phyloP scores from a whole-genome alignment of 2,329 filamentous ascomycete genomes.

The Davidsoniella virescens region DNA sequence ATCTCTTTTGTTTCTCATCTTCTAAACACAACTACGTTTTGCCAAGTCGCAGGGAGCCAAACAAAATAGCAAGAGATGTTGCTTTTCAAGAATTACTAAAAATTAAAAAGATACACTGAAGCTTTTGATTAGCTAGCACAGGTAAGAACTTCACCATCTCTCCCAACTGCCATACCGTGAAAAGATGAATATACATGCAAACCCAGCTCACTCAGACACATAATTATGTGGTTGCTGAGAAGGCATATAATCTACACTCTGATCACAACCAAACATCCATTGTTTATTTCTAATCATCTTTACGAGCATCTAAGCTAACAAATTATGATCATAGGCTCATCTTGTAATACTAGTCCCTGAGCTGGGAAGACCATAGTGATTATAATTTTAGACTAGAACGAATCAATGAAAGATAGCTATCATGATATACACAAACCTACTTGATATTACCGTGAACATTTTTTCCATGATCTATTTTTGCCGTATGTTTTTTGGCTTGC shows the following conservation, averaged over 20 bases:
- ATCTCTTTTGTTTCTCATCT: background rate
- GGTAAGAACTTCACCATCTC: slow-evolving; percentile 3
- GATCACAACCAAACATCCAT: slow-evolving; percentile 3
- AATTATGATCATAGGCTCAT: too few species aligned
- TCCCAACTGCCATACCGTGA: background rate
- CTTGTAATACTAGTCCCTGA: too few species aligned
- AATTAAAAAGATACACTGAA: background rate
- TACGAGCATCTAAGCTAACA: background rate
- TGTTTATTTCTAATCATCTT: background rate
- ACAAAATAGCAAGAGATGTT: background rate
- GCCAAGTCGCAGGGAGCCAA: too few species aligned
- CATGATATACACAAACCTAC: background rate
- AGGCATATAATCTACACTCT: slow-evolving; percentile 13
- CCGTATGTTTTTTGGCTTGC: slow-evolving; percentile 51
- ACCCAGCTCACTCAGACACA: slow-evolving; percentile 13
- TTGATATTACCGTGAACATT: background rate
- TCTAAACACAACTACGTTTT: too few species aligned
- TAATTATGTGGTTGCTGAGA: slow-evolving; percentile 11
- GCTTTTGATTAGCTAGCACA: background rate
- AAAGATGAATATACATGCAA: slow-evolving; percentile 11
- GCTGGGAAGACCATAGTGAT: too few species aligned
- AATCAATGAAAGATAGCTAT: background rate
- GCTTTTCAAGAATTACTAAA: background rate
- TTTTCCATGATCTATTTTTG: slow-evolving; percentile 30
- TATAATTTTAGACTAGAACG: too few species aligned